Evolutionary conservation across 2,329 filamentous ascomycete species (phyloP), one percentile per base, ranked within the genome.

Genomic region (Acrocalymma vagum): DNA sequence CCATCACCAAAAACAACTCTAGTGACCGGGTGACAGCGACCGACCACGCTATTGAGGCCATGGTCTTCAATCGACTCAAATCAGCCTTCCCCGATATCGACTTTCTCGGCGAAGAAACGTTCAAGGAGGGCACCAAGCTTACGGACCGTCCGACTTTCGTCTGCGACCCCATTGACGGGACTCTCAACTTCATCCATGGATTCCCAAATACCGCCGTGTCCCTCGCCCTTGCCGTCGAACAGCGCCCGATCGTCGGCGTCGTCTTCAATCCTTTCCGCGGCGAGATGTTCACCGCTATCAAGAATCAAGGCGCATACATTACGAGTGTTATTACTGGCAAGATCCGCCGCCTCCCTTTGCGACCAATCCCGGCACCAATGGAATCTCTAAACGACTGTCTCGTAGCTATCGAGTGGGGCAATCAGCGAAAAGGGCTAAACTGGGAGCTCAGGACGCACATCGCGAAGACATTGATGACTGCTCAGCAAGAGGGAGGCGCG

Each of bases 11-110:
- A 46, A 67, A 67, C 41, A 72, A 70, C 42, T 59, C 73, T 25
- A 74, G 74, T 11, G 79, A 82, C 45, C 65, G 80, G 2, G 79
- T 82, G 25, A 81, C 79, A 2, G 72, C 77, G 42, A 80, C 78
- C 42, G 79, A 82, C 60, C 74, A 73, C 33, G 76, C 76, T 2
- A 74, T 82, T 5, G 79, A 82, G 48, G 65, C 63, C 2, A 77
- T 78, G 72, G 74, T 81, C 15, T 73, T 72, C 6, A 47, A 58
- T 0, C 63, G 66, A 4, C 65, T 81, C n/a, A 61, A 55, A 17
- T 41, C 62, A 3, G 65, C 66, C 38, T 81, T 78, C 42, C 79
- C 79, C 0, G 25, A 64, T 21, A 77, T 74, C 45, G 55, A 62
- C 51, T 72, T 71, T 37, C 57, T 70, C 0, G 69, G 69, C n/a